Conservation (phyloP, 2,329 filamentous ascomycete genomes). For the Parasarocladium wereldwijsianum region DNA sequence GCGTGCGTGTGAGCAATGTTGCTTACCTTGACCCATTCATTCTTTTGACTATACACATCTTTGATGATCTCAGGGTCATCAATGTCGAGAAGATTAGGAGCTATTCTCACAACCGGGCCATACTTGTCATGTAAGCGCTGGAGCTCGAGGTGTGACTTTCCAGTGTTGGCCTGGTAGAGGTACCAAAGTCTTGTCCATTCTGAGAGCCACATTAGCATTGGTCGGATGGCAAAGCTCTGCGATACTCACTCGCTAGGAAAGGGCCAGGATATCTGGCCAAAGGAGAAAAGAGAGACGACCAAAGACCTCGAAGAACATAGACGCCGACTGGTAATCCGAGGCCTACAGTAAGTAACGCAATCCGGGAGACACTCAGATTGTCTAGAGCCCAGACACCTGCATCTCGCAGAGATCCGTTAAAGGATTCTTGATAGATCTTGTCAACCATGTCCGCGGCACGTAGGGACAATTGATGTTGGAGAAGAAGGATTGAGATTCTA, state of each 20-base stretch:
- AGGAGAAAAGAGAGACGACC: constrained; percentile 12
- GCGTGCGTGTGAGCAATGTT: no score
- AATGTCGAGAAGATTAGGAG: constrained; percentile 18
- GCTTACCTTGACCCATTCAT: constrained; percentile 1
- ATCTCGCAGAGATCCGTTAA: neutral
- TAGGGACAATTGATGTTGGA: neutral
- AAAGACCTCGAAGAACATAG: neutral
- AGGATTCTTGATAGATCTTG: neutral
- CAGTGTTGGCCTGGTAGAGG: constrained; percentile 14
- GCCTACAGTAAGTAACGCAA: neutral
- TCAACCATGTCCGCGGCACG: neutral
- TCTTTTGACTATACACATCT: constrained; percentile 1
- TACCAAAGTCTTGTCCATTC: constrained; percentile 22
- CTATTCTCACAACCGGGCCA: constrained; percentile 24
- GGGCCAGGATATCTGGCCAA: constrained; percentile 18
- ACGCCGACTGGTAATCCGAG: neutral
- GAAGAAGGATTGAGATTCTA: no score
- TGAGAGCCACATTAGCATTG: constrained; percentile 1
- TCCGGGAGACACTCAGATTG: neutral
- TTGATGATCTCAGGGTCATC: constrained; percentile 1
- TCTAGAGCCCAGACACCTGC: neutral
- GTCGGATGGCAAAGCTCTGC: neutral
- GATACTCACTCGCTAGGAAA: constrained; percentile 13
- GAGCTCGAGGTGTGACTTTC: constrained; percentile 15
- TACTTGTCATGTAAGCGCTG: constrained; percentile 20